Base-by-base conservation (phyloP, 345 rosid species). In the Citrus medica region DNA sequence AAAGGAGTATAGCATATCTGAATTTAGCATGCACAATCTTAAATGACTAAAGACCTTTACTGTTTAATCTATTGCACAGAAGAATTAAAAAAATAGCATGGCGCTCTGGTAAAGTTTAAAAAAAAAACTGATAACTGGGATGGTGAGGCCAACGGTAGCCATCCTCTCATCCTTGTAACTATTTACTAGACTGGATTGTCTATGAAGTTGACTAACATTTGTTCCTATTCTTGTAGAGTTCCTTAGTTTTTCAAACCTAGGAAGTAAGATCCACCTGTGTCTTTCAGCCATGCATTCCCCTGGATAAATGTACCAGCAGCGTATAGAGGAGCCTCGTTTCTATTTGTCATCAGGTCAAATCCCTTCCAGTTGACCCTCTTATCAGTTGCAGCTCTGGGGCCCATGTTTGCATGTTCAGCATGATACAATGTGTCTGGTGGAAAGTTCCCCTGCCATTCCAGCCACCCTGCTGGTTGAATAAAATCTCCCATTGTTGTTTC, bases 311-410 rank as follows among this genome's bases (percentile, higher is more conserved):
- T 63, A 42, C 82, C 85, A 2, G 80, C 80, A 0, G 93, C 86
- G 84, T 64, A 92, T 13, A 62, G 70, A 38, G 74, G 71, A 19
- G 90, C 89, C 37, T 84, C 86, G 0, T 53, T 60, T 73, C 77
- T 84, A 55, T 73, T 64, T 5, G 75, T 80, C 7, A 82, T 69
- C 27, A 87, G 69, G 38, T 79, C 85, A 72, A 63, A 80, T 25
- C 89, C 86, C 79, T 76, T 89, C 93, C 91, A 92, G 16, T 70
- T 82, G 37, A 89, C 87, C 42, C 93, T 89, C 28, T 69, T 38
- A 42, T 28, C 30, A 19, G 86, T 81, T 10, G 33, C 71, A 0
- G 94, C 88, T 5, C 92, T 88, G 0, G 92, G 92, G 14, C 92
- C 92, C 13, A 37, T 35, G 79, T 92, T 89, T 16, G 67, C 83